Base-by-base conservation (phyloP, 805 yeast species). In the Blastobotrys attinorum region DNA sequence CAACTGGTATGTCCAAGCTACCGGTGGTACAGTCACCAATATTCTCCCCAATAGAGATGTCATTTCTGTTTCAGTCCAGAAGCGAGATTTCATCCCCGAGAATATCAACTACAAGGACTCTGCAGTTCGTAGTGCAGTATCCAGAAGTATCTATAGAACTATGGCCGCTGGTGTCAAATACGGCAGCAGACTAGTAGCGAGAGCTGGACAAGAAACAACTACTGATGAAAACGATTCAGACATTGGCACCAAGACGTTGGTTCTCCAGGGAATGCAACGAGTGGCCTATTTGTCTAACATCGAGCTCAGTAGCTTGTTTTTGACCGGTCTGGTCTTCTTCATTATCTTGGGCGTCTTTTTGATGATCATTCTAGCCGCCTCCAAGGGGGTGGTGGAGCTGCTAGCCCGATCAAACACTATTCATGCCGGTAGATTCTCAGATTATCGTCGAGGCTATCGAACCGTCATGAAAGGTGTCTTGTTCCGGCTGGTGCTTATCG, bases 1-100 rank as follows among this genome's bases (percentile, higher is more conserved):
- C 51, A 76, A 81, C 61, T 90, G 98, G 98, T 90, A 90, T 62
- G 81, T 90, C 42, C 96, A 90, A 66, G 70, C 96, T 5, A 92
- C 98, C 1, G 96, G 96, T 31, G 98, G 98, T 45, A 61, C 73
- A 0, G 79, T 94, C 1, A 81, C 96, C 3, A 84, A 83, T 34
- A 76, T 87, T 31, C 64, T 90, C 35, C 66, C 74, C 5, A 79
- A 87, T 56, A 62, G 72, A 49, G 75, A 79, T 50, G 63, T 76
- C 18, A 65, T 88, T 35, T 86, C 96, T 2, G 76, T 92, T 43
- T 81, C 92, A 11, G 96, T 88, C 58, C 82, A 82, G 59, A 70
- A 55, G 40, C 57, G 65, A 3, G 53, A 54, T 3, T 31, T 51
- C 5, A 40, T 48, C 21, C 50, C 54, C 3, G 34, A 15, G n/a